Evolutionary conservation across 352 stramenopile genomes (phyloP), one percentile per base, ranked within the genome.

Genomic region (Phytophthora podocarpi): DNA sequence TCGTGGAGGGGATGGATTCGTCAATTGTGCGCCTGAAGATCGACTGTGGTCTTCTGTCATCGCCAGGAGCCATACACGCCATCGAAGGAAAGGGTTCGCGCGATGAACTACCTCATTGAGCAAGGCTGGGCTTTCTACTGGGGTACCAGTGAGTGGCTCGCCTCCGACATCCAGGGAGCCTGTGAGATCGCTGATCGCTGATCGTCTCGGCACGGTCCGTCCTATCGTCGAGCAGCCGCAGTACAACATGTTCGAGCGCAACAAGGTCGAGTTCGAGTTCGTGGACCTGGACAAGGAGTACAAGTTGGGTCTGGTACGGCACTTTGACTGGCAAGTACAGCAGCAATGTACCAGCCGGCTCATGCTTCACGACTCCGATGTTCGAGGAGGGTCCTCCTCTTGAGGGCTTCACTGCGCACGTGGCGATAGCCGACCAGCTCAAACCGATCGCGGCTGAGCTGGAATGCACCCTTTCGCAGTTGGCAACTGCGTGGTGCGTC

Each of bases 21-120:
- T n/a, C n/a, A n/a, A n/a, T n/a, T n/a, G n/a, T 13, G 66, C 66
- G 30, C 72, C 65, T 89, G 20, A 59, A 71, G 11, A 57, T 74
- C 7, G 68, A 84, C 15, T 87, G 51, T 91, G 2, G 63, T 89
- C 36, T 91, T 87, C 46, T 83, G 69, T 40, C 82, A 91, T 43
- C 76, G 78, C 13, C 64, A 70, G 13, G 80, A 91, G 42, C 67
- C 73, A 9, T 56, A 50, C 31, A 86, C 74, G 18, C 78, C 82
- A 85, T 89, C 13, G 78, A 90, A 47, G 84, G n/a, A 90, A 37
- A 67, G 41, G 5, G 59, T 67, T 8, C 74, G 82, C 13, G 74
- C 79, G n/a, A 90, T 92, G 80, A 89, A 74, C 49, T 75, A 69
- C 45, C 32, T 40, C 69, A 78, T 91, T 4, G 48, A 80, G 36